phyloP scores from a whole-genome alignment of 2,329 filamentous ascomycete species.

The Monascus ruber region DNA sequence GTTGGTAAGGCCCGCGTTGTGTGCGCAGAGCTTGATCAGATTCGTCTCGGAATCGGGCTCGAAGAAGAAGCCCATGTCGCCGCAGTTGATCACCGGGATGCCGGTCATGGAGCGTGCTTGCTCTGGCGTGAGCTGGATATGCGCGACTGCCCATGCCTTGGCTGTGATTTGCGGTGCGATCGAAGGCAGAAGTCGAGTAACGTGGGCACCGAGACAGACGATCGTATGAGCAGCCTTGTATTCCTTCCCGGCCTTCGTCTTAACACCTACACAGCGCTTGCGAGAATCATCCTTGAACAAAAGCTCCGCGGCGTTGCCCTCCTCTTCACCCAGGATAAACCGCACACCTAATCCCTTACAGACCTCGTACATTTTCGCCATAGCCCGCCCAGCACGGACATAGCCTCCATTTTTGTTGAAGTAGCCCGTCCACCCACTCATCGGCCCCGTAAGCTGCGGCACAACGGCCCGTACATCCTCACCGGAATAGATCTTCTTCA shows the following conservation, averaged over 20 bases:
- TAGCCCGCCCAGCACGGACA: slow-evolving; percentile 39
- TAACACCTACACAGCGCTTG: slow-evolving; percentile 12
- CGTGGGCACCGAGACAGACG: slow-evolving; percentile 38
- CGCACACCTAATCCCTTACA: slow-evolving; percentile 23
- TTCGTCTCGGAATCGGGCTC: slow-evolving; percentile 46
- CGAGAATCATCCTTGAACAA: slow-evolving; percentile 14
- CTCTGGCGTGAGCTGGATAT: slow-evolving; percentile 41
- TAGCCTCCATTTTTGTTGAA: slow-evolving; percentile 44
- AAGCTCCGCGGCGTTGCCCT: slow-evolving; percentile 24
- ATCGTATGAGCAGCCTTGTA: slow-evolving; percentile 31
- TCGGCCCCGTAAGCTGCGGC: slow-evolving; percentile 35
- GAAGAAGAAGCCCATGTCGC: slow-evolving; percentile 51
- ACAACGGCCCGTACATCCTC: slow-evolving; percentile 30
- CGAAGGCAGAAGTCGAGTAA: slow-evolving; percentile 34
- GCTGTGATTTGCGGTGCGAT: slow-evolving; percentile 39
- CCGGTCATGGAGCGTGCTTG: slow-evolving; percentile 41
- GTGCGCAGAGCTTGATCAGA: slow-evolving; percentile 46
- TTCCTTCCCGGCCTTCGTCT: slow-evolving; percentile 21
- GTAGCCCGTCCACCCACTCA: slow-evolving; percentile 44
- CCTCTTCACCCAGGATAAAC: slow-evolving; percentile 26
- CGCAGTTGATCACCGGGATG: slow-evolving; percentile 45
- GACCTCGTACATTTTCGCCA: slow-evolving; percentile 32
- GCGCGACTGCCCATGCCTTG: slow-evolving; percentile 45
- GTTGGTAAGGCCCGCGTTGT: slow-evolving; percentile 42
- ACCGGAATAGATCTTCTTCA: slow-evolving; percentile 16